A percentile compares a stretch with the other conserved stretches of the same genome.
phyloP scores from a whole-genome alignment of 495 filamentous ascomycete species.

The Neurospora tetrasperma region DNA sequence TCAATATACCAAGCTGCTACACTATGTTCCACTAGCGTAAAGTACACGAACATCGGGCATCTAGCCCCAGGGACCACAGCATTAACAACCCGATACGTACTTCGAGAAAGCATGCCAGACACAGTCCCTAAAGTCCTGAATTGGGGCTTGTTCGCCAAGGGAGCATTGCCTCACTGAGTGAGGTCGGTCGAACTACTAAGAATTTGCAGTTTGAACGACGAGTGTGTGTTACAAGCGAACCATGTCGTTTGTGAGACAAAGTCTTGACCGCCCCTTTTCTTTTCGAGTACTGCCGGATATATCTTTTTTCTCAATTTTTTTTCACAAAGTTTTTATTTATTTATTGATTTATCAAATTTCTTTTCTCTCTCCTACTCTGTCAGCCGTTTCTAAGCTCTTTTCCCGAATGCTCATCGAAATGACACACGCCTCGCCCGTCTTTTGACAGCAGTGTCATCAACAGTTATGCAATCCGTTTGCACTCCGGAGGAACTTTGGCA shows the following conservation, averaged over 20 bases:
- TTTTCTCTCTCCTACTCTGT: not conserved
- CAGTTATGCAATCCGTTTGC: not conserved
- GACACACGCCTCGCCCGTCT: not conserved
- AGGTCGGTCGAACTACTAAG: not conserved
- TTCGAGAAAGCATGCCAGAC: not conserved
- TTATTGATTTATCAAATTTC: too few relatives aligned
- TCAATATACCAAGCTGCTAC: not conserved
- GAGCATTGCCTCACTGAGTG: not conserved
- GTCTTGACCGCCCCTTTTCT: not conserved
- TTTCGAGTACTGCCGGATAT: not conserved
- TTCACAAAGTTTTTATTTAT: too few relatives aligned
- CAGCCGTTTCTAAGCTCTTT: not conserved
- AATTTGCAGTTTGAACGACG: not conserved
- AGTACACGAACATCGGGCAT: not conserved
- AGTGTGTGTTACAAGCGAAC: not conserved
- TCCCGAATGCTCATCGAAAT: not conserved
- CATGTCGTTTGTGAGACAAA: not conserved
- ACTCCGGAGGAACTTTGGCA: not conserved
- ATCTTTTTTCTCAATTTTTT: too few relatives aligned
- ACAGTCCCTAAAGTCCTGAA: not conserved
- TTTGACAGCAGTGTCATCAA: not conserved
- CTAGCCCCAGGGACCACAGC: not conserved
- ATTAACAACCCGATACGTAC: not conserved
- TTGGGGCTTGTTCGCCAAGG: not conserved
- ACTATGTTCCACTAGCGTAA: not conserved